Conservation (phyloP, 139 green algal genomes). For the Volvox reticuliferus region DNA sequence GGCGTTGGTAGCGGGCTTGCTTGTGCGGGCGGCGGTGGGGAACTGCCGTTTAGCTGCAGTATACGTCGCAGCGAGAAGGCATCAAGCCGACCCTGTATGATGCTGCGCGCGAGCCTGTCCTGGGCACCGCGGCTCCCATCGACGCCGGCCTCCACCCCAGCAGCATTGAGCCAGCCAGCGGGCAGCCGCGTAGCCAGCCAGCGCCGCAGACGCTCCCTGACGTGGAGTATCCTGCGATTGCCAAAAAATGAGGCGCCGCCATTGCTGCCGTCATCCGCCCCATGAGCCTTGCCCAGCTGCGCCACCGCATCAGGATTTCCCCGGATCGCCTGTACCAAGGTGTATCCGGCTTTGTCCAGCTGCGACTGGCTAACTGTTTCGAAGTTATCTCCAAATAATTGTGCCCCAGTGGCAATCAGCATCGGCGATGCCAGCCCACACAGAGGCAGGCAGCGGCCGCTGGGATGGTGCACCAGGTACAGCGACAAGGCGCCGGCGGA, state of each 20-base stretch:
- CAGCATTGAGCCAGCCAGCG: neutral
- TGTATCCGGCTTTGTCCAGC: neutral
- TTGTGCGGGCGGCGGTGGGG: too few species aligned
- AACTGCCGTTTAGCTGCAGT: too few species aligned
- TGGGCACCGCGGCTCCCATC: too few species aligned
- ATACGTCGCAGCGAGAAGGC: too few species aligned
- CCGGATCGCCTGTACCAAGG: constrained; percentile 14
- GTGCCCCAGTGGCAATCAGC: neutral
- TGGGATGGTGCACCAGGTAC: constrained; percentile 3
- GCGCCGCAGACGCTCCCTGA: neutral
- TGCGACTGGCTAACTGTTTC: neutral
- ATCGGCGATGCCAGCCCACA: constrained; percentile 25
- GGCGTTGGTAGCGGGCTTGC: too few species aligned
- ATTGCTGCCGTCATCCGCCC: neutral
- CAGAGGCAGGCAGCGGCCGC: constrained; percentile 5
- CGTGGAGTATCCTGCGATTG: neutral
- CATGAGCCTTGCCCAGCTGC: neutral
- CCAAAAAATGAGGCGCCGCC: neutral
- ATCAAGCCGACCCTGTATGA: too few species aligned
- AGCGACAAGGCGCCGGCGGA: neutral
- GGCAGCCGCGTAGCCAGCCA: neutral
- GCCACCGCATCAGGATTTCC: neutral
- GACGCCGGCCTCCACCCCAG: neutral
- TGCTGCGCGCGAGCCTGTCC: too few species aligned
- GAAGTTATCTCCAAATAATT: neutral